phyloP scores from a whole-genome alignment of 441 rosid genomes.

The Populus hybrid region DNA sequence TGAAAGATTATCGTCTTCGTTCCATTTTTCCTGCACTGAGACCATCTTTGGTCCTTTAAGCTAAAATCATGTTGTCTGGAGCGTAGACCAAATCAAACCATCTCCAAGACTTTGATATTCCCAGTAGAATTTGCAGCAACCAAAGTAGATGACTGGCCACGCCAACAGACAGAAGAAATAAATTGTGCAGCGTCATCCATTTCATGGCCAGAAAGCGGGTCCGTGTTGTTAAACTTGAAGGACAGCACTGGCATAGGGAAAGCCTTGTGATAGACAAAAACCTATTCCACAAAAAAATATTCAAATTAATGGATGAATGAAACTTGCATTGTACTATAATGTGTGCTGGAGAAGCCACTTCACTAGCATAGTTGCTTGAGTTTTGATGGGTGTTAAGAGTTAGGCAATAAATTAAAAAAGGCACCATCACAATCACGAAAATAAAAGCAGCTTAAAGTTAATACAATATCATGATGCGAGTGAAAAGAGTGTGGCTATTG shows the following conservation, averaged over 20 bases:
- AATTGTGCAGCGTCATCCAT: slow-evolving; percentile 71
- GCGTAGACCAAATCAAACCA: slow-evolving; percentile 42
- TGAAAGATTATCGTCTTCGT: slow-evolving; percentile 8
- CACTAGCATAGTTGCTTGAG: neutral
- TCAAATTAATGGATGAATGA: neutral
- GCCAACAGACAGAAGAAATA: slow-evolving; percentile 95
- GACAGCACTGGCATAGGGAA: slow-evolving; percentile 97
- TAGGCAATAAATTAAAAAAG: neutral
- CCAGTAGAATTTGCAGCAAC: slow-evolving; percentile 96
- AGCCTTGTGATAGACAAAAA: slow-evolving; percentile 91
- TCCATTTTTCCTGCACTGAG: neutral
- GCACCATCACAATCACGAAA: neutral
- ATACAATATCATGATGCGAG: neutral
- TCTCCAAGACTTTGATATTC: slow-evolving; percentile 92
- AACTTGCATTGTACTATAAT: neutral
- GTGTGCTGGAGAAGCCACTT: neutral
- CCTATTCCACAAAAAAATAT: slow-evolving; percentile 39
- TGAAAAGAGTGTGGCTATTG: neutral
- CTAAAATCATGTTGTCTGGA: neutral
- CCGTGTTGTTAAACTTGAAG: slow-evolving; percentile 62
- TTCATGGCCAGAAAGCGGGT: slow-evolving; percentile 57
- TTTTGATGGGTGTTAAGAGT: neutral
- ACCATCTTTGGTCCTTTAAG: neutral
- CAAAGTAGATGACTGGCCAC: slow-evolving; percentile 72
- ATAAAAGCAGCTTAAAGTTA: neutral